Conservation (phyloP, 495 filamentous ascomycete genomes). For the Astrothelium macrocarpum region DNA sequence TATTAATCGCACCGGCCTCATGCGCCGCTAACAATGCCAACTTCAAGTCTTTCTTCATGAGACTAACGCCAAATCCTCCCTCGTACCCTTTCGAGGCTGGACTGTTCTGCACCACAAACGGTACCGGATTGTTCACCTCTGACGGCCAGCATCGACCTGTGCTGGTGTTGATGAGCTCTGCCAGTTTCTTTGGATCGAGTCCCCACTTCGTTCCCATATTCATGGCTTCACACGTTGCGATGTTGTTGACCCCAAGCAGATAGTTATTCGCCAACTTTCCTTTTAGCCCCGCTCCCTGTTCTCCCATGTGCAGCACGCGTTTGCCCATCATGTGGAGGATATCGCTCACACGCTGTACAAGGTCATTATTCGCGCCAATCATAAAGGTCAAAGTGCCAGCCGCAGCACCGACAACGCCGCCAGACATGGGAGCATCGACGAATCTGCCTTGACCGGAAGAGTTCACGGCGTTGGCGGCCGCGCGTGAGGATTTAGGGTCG, state of each 20-base stretch:
- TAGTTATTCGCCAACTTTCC: constrained; percentile 94
- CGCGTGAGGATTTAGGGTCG: constrained; percentile 17
- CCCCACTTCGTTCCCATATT: constrained; percentile 79
- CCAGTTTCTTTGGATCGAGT: constrained; percentile 67
- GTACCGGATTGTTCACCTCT: constrained; percentile 87
- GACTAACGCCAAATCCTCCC: constrained; percentile 70
- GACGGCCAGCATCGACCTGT: constrained; percentile 87
- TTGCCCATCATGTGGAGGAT: constrained; percentile 73
- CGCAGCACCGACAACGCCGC: constrained; percentile 40
- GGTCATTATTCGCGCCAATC: constrained; percentile 56
- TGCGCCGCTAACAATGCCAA: constrained; percentile 29
- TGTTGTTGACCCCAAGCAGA: constrained; percentile 82
- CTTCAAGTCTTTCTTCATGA: constrained; percentile 64
- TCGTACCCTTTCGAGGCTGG: constrained; percentile 65
- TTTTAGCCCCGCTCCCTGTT: constrained; percentile 67
- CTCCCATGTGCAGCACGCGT: constrained; percentile 69
- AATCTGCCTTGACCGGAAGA: constrained; percentile 19
- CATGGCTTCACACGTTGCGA: constrained; percentile 89
- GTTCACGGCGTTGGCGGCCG: constrained; percentile 9
- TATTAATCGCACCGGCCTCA: constrained; percentile 24
- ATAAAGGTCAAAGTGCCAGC: constrained; percentile 51
- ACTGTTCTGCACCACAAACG: constrained; percentile 64
- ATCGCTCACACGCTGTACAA: constrained; percentile 51
- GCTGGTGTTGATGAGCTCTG: constrained; percentile 71
- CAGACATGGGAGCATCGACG: constrained; percentile 32